Conservation (phyloP, 2,329 filamentous ascomycete genomes). For the Bipolaris victoriae region DNA sequence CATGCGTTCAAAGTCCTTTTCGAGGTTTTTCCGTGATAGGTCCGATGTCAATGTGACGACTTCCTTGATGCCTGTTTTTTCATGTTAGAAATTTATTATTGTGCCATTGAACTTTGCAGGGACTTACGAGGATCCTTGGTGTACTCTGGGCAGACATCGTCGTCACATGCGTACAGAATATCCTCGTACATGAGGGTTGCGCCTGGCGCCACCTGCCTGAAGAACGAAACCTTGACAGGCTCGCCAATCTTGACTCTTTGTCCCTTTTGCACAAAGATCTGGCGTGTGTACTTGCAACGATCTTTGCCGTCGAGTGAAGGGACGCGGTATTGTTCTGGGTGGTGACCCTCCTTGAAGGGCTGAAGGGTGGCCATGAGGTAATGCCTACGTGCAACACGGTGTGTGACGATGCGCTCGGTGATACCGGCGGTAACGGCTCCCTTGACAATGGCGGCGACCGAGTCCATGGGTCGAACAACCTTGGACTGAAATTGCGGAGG, state of each 20-base stretch:
- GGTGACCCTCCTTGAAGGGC: conserved; percentile 98
- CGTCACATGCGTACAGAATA: conserved; percentile 95
- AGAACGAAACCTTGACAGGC: conserved; percentile 98
- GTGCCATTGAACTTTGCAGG: neutral
- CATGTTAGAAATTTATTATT: neutral
- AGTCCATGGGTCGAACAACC: conserved; percentile 98
- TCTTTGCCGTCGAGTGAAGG: conserved; percentile 96
- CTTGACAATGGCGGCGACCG: conserved; percentile 97
- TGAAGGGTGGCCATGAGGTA: conserved; percentile 99
- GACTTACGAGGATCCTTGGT: conserved; percentile 98
- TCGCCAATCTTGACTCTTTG: conserved; percentile 99
- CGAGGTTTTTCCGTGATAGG: conserved; percentile 94
- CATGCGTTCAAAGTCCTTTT: conserved; percentile 99
- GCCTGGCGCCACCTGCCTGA: conserved; percentile 95
- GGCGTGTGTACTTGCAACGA: conserved; percentile 96
- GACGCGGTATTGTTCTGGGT: conserved; percentile 96
- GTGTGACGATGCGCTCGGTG: conserved; percentile 93
- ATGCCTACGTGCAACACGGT: conserved; percentile 94
- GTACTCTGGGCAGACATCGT: conserved; percentile 97
- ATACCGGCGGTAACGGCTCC: conserved; percentile 97
- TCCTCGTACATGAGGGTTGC: conserved; percentile 99
- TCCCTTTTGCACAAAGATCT: conserved; percentile 98
- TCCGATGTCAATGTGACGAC: conserved; percentile 97
- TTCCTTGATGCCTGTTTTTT: conserved; percentile 87
- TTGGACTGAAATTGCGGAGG: conserved; percentile 98